Evolutionary conservation across 2,329 filamentous ascomycete genomes (phyloP).

Genomic region (Ascochyta rabiei): DNA sequence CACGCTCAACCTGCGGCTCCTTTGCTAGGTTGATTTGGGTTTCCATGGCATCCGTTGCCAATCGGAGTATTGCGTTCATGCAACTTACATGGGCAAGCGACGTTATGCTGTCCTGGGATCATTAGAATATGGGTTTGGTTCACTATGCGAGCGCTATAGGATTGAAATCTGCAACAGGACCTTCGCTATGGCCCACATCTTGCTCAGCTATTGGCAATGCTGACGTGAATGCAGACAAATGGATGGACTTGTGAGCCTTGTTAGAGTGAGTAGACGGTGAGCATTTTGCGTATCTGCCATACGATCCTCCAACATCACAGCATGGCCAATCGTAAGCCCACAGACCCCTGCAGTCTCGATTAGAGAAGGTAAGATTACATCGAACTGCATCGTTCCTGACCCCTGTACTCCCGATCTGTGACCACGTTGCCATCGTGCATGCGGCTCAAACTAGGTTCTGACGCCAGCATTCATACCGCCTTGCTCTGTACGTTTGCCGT

Average conservation of each 20-base stretch:
- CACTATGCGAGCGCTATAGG: constrained; percentile 14
- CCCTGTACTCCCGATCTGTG: constrained; percentile 11
- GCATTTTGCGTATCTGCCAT: constrained; percentile 9
- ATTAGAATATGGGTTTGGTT: constrained; percentile 9
- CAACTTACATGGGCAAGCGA: background rate
- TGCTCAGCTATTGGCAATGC: constrained; percentile 34
- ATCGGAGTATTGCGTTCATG: background rate
- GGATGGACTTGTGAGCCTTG: constrained; percentile 3
- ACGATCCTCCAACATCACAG: constrained; percentile 3
- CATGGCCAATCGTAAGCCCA: background rate
- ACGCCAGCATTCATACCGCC: constrained; percentile 42
- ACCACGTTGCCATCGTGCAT: constrained; percentile 29
- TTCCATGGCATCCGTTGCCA: background rate
- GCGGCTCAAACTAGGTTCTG: constrained; percentile 48
- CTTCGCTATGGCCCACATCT: constrained; percentile 15
- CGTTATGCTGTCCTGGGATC: background rate
- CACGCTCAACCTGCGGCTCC: constrained; percentile 16
- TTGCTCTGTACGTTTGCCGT: constrained; percentile 27
- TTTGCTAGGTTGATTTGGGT: background rate
- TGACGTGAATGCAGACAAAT: constrained; percentile 36
- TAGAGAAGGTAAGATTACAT: background rate
- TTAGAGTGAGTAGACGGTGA: constrained; percentile 20
- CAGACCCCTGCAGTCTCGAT: background rate
- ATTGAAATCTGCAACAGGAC: constrained; percentile 19
- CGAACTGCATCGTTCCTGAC: background rate